Percentiles rank a stretch among this genome's conserved stretches.
phyloP scores from a whole-genome alignment of 176 grass and related monocot genomes.

The Triticum monococcum region DNA sequence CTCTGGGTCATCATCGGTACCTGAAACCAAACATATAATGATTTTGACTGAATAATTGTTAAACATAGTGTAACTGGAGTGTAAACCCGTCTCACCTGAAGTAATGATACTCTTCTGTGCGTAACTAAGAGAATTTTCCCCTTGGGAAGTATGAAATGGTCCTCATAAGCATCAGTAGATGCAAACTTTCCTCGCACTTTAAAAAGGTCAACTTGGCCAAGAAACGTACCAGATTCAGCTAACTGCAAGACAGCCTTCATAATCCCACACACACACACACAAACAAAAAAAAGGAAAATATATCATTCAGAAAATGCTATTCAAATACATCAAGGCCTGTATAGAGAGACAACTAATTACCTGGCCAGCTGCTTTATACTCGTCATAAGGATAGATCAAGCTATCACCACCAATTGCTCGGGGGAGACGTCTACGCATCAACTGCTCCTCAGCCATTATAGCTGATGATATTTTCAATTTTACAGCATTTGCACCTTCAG shows the following conservation, averaged over 20 bases:
- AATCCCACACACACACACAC: background rate
- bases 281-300: background rate
- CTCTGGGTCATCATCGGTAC: conserved; percentile 80
- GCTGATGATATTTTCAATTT: conserved; percentile 98
- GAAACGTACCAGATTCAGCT: conserved; percentile 88
- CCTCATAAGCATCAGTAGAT: conserved; percentile 96
- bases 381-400: conserved; percentile 85
- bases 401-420: conserved; percentile 86
- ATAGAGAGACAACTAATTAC: conserved; percentile 50
- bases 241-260: conserved; percentile 92
- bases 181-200: conserved; percentile 98
- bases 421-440: conserved; percentile 70
- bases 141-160: conserved; percentile 86
- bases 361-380: conserved; percentile 91
- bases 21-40: conserved; percentile 50
- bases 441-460: conserved; percentile 94
- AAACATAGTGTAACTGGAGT: background rate
- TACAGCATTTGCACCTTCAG: conserved; percentile 99
- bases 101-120: conserved; percentile 77
- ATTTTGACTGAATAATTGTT: conserved; percentile 26
- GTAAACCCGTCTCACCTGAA: conserved; percentile 61
- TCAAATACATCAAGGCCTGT: conserved; percentile 17
- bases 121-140: conserved; percentile 86
- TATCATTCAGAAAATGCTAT: conserved; percentile 16
- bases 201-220: conserved; percentile 98